Evolutionary conservation across 2,329 filamentous ascomycete species (phyloP).

Genomic region (Arthrobotrys sinensis): DNA sequence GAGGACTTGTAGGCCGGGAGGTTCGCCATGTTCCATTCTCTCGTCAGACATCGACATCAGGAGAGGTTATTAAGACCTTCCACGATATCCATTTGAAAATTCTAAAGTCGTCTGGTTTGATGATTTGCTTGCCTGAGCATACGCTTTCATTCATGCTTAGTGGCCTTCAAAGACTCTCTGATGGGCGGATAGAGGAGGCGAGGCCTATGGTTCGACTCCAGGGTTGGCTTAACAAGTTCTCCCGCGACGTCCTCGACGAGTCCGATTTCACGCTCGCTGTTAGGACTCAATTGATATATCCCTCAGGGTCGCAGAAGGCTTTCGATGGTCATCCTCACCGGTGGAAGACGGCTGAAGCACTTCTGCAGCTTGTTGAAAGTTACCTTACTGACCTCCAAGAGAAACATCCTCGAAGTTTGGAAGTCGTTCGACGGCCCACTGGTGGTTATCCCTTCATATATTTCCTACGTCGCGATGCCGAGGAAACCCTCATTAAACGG

Average conservation of each 20-base stretch:
- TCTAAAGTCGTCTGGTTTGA: conserved; percentile 70
- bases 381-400: conserved; percentile 67
- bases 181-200: conserved; percentile 69
- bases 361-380: conserved; percentile 68
- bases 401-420: conserved; percentile 69
- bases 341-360: conserved; percentile 70
- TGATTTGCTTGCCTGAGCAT: conserved; percentile 77
- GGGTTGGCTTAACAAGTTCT: conserved; percentile 70
- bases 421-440: conserved; percentile 68
- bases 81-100: conserved; percentile 68
- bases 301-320: conserved; percentile 70
- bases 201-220: conserved; percentile 72
- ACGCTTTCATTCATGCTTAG: conserved; percentile 77
- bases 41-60: conserved; percentile 69
- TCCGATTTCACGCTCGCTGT: conserved; percentile 73
- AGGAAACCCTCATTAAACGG: conserved; percentile 68
- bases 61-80: conserved; percentile 65
- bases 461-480: conserved; percentile 71
- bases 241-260: conserved; percentile 77
- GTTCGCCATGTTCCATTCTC: conserved; percentile 75
- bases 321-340: conserved; percentile 73
- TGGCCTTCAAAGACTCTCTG: conserved; percentile 73
- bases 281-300: conserved; percentile 74
- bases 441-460: conserved; percentile 73
- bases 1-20: conserved; percentile 72